Conservation (phyloP, 2,329 filamentous ascomycete species). For the Paecilomyces variotii region DNA sequence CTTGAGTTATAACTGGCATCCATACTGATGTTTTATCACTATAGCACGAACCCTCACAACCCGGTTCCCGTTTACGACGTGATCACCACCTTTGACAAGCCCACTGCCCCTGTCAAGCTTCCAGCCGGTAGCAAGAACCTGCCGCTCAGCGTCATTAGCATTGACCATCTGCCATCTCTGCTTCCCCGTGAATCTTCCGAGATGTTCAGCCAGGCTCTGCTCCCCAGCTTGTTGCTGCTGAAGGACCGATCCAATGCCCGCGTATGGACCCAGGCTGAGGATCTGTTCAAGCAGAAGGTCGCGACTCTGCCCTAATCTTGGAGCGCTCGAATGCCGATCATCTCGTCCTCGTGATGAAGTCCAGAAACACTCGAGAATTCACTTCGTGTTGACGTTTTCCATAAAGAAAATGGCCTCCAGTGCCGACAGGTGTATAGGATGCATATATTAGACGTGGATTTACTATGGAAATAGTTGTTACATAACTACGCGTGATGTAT, state of each 20-base stretch:
- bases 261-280: slow-evolving; percentile 81
- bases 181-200: slow-evolving; percentile 82
- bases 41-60: slow-evolving; percentile 41
- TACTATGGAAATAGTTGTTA: neutral
- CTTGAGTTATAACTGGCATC: neutral
- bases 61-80: slow-evolving; percentile 67
- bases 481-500: neutral
- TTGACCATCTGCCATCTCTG: slow-evolving; percentile 76
- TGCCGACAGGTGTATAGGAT: neutral
- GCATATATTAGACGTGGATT: neutral
- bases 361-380: neutral
- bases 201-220: slow-evolving; percentile 68
- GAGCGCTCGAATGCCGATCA: slow-evolving; percentile 7
- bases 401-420: neutral
- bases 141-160: slow-evolving; percentile 71
- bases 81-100: slow-evolving; percentile 79
- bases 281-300: slow-evolving; percentile 77
- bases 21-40: neutral
- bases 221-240: slow-evolving; percentile 69
- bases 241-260: slow-evolving; percentile 62
- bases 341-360: neutral
- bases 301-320: slow-evolving; percentile 50
- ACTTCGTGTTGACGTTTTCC: neutral
- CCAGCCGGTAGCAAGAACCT: slow-evolving; percentile 45
- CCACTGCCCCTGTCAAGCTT: slow-evolving; percentile 65